phyloP scores from a whole-genome alignment of 108 stramenopile genomes.

The Stephanodiscus minutulus region DNA sequence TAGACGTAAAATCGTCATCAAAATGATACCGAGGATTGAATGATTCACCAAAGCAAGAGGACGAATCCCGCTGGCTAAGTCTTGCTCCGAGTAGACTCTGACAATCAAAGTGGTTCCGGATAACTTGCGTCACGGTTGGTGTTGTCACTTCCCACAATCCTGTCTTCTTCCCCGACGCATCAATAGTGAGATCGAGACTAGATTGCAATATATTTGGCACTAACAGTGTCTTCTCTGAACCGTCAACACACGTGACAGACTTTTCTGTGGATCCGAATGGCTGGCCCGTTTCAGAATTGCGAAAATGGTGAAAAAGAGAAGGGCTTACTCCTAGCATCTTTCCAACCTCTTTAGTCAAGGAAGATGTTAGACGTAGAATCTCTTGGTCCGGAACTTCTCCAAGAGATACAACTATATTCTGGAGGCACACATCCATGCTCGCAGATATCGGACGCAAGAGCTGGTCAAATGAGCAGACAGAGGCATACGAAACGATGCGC shows the following conservation, averaged over 20 bases:
- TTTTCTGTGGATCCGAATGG: slow-evolving; percentile 32
- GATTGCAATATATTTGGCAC: slow-evolving; percentile 43
- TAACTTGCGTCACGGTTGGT: slow-evolving; percentile 47
- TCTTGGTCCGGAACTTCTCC: slow-evolving; percentile 66
- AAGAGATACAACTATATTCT: slow-evolving; percentile 66
- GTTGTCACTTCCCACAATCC: slow-evolving; percentile 46
- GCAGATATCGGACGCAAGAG: slow-evolving; percentile 75
- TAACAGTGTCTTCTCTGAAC: slow-evolving; percentile 16
- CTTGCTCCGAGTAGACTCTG: slow-evolving; percentile 45
- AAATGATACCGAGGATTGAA: slow-evolving; percentile 46
- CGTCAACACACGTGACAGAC: slow-evolving; percentile 48
- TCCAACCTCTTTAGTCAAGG: slow-evolving; percentile 41
- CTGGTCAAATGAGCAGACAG: slow-evolving; percentile 60
- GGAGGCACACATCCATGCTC: slow-evolving; percentile 73
- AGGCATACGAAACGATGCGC: slow-evolving; percentile 28
- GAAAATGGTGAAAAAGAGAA: slow-evolving; percentile 70
- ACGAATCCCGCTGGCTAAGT: slow-evolving; percentile 23
- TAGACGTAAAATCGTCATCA: slow-evolving; percentile 35
- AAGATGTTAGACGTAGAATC: slow-evolving; percentile 28
- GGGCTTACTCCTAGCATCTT: slow-evolving; percentile 76
- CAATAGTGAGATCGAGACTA: slow-evolving; percentile 19
- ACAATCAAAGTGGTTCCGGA: slow-evolving; percentile 56
- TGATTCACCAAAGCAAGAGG: slow-evolving; percentile 65
- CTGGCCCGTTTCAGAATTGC: slow-evolving; percentile 72
- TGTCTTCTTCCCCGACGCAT: neutral